Evolutionary conservation across 768 basidiomycete genomes (phyloP).

Genomic region (Lactarius hengduanensis): DNA sequence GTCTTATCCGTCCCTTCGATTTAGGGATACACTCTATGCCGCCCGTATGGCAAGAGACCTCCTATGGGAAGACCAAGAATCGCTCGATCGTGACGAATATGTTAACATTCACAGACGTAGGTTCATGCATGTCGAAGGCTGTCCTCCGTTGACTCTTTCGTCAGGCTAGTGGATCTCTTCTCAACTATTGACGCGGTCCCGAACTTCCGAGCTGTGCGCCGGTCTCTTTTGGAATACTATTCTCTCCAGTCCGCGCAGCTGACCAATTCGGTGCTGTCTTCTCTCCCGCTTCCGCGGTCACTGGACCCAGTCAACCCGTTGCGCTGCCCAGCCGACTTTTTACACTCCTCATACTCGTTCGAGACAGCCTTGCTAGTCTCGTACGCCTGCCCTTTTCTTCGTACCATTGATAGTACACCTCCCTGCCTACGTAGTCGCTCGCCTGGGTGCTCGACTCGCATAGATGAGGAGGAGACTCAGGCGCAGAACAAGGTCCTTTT

Average conservation of each 20-base stretch:
- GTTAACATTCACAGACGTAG: constrained; percentile 89
- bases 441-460: constrained; percentile 68
- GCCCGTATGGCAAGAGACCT: constrained; percentile 92
- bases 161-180: constrained; percentile 86
- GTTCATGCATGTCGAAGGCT: constrained; percentile 33
- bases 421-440: constrained; percentile 83
- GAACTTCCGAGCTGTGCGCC: constrained; percentile 60
- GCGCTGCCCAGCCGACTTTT: constrained; percentile 80
- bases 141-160: constrained; percentile 15
- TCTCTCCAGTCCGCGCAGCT: constrained; percentile 79
- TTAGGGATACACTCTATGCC: constrained; percentile 85
- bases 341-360: constrained; percentile 74
- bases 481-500: constrained; percentile 97
- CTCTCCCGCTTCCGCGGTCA: constrained; percentile 78
- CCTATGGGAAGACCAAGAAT: constrained; percentile 82
- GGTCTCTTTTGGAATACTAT: constrained; percentile 81
- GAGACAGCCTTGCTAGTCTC: constrained; percentile 69
- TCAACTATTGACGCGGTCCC: constrained; percentile 61
- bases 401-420: constrained; percentile 80
- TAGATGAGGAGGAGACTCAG: constrained; percentile 90
- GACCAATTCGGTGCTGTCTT: constrained; percentile 80
- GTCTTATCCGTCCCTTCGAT: not conserved
- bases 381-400: constrained; percentile 85
- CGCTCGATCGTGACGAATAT: constrained; percentile 78
- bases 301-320: constrained; percentile 70